Evolutionary conservation across 139 green algal genomes (phyloP).

Genomic region (Ulvella scutata): DNA sequence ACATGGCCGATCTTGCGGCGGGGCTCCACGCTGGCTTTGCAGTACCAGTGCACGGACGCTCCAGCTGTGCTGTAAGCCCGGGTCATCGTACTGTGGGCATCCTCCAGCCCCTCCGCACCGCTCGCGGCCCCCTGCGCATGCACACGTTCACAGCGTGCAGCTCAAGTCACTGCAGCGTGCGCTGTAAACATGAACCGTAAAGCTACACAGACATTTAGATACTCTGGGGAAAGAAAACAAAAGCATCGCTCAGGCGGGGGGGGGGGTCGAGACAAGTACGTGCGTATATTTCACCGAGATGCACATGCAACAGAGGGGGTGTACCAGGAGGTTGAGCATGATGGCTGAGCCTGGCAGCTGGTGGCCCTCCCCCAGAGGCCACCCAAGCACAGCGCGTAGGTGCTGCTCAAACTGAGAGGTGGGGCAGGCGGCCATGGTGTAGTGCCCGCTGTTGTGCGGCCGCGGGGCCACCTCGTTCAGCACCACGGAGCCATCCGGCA

Average conservation of each 20-base stretch:
- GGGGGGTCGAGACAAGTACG: background rate
- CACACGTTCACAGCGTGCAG: background rate
- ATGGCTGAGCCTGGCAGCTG: constrained; percentile 41
- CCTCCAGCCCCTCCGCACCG: constrained; percentile 45
- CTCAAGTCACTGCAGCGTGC: too few relatives aligned
- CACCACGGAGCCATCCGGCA: constrained; percentile 59
- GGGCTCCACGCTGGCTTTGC: constrained; percentile 39
- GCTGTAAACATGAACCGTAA: too few relatives aligned
- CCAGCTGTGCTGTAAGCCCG: constrained; percentile 44
- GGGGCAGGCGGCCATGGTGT: constrained; percentile 87
- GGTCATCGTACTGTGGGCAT: constrained; percentile 53
- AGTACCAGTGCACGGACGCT: constrained; percentile 84
- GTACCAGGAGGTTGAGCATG: constrained; percentile 59
- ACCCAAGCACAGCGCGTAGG: constrained; percentile 83
- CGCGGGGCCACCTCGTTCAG: constrained; percentile 93
- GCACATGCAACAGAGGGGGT: too few relatives aligned
- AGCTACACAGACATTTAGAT: too few relatives aligned
- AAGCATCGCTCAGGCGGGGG: background rate
- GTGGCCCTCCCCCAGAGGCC: constrained; percentile 75
- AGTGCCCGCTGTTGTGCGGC: constrained; percentile 96
- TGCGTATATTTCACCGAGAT: too few relatives aligned
- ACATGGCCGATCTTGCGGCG: constrained; percentile 57
- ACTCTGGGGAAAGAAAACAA: background rate
- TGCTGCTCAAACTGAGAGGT: constrained; percentile 90
- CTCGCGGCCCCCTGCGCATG: constrained; percentile 55